These are phyloP conservation scores for Pseudozyma thailandica DNA, from an alignment of 1,284 basidiomycete species.

Conservation along the genomic window DNA sequence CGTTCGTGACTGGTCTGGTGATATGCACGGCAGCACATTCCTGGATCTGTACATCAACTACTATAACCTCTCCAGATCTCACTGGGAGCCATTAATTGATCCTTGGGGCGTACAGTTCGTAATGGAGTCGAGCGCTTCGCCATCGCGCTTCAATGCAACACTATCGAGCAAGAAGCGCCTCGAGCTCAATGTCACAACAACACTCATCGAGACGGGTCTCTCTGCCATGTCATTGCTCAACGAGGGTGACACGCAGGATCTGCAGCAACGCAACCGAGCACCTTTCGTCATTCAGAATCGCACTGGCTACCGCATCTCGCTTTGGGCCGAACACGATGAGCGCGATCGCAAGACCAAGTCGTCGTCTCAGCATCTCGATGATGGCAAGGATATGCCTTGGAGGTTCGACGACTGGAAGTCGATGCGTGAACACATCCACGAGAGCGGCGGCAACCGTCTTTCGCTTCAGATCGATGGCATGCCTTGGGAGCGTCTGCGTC, in stretches of 20 bases:
- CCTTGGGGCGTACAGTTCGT: constrained; percentile 88
- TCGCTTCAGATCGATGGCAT: constrained; percentile 80
- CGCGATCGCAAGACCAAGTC: constrained; percentile 62
- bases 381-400: constrained; percentile 89
- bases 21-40: constrained; percentile 72
- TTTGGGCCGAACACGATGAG: constrained; percentile 72
- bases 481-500: constrained; percentile 88
- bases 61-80: constrained; percentile 96
- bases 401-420: constrained; percentile 96
- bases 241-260: constrained; percentile 71
- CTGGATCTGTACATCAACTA: constrained; percentile 85
- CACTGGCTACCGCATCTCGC: constrained; percentile 76
- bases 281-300: constrained; percentile 93
- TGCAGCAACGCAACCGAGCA: constrained; percentile 76
- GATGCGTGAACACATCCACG: constrained; percentile 77
- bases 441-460: constrained; percentile 58
- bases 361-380: constrained; percentile 70
- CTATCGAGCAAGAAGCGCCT: constrained; percentile 84
- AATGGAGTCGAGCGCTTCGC: constrained; percentile 66
- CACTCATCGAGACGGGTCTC: constrained; percentile 86
- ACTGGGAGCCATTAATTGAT: constrained; percentile 99
- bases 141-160: constrained; percentile 74
- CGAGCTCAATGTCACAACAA: constrained; percentile 92
- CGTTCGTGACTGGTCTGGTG: constrained; percentile 92
- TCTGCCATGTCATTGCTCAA: constrained; percentile 79